Evolutionary conservation across 192 early-diverging fungal species (phyloP).

Genomic region (Paraglomus brasilianum): DNA sequence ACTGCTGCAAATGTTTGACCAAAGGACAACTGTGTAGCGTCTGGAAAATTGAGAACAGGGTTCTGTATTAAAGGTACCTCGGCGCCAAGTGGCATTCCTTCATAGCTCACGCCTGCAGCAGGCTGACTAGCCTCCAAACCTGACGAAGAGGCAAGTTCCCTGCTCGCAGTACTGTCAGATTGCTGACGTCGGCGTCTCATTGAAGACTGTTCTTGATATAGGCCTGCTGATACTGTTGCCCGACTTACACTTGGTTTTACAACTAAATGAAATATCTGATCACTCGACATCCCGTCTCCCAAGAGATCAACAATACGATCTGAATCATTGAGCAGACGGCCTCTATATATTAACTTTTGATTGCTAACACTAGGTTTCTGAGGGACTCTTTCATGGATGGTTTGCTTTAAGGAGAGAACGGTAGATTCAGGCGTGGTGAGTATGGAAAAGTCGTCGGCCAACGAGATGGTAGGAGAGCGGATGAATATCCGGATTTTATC

Average conservation of each 20-base stretch:
- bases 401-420: conserved; percentile 24
- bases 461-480: conserved; percentile 22
- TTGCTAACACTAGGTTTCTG: conserved; percentile 16
- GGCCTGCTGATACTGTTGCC: no score
- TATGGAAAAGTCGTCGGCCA: conserved; percentile 28
- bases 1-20: no score
- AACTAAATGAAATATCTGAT: conserved; percentile 33
- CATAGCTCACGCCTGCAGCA: no score
- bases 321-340: conserved; percentile 23
- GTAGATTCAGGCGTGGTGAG: conserved; percentile 10
- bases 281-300: conserved; percentile 9
- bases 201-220: no score
- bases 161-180: no score
- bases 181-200: no score
- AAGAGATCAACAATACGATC: conserved; percentile 18
- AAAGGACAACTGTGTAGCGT: no score
- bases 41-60: no score
- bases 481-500: conserved; percentile 30
- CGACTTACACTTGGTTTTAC: conserved; percentile 11
- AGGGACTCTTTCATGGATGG: conserved; percentile 18
- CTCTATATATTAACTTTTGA: conserved; percentile 33
- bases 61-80: no score
- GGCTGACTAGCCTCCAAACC: no score
- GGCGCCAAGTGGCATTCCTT: no score
- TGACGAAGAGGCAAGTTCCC: no score